Percentiles rank a stretch among this genome's conserved stretches.
Conservation (phyloP, 1,284 basidiomycete genomes). For the Coriolopsis trogii region DNA sequence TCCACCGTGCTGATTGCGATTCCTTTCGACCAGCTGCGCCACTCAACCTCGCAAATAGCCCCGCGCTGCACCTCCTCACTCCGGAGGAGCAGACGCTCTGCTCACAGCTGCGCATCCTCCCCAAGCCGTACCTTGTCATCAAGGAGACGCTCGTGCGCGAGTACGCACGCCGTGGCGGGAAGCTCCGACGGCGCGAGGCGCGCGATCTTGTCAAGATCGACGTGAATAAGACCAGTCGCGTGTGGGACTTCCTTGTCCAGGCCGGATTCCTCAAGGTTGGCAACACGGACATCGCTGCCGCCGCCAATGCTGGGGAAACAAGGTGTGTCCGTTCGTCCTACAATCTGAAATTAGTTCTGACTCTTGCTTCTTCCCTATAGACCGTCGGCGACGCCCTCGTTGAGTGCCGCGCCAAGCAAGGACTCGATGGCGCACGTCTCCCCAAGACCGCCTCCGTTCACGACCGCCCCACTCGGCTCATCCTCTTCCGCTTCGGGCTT, state of each 20-base stretch:
- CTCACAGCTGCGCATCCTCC: slow-evolving; percentile 84
- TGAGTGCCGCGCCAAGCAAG: slow-evolving; percentile 44
- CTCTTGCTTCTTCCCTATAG: background rate
- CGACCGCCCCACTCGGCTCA: slow-evolving; percentile 30
- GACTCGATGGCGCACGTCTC: slow-evolving; percentile 36
- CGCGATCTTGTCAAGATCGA: slow-evolving; percentile 90
- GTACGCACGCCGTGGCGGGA: slow-evolving; percentile 87
- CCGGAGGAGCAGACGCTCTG: slow-evolving; percentile 88
- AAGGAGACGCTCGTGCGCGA: slow-evolving; percentile 92
- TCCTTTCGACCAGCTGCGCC: slow-evolving; percentile 56
- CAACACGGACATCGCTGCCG: slow-evolving; percentile 21
- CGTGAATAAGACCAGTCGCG: slow-evolving; percentile 87
- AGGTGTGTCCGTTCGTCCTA: no score
- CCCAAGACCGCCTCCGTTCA: slow-evolving; percentile 34
- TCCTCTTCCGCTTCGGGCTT: slow-evolving; percentile 11
- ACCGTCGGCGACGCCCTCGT: slow-evolving; percentile 34
- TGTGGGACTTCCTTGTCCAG: slow-evolving; percentile 89
- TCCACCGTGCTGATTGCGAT: slow-evolving; percentile 2
- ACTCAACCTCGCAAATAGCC: slow-evolving; percentile 85
- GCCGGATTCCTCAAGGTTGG: slow-evolving; percentile 62
- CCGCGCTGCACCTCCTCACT: slow-evolving; percentile 85
- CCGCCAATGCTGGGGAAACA: slow-evolving; percentile 22
- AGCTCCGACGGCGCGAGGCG: slow-evolving; percentile 83
- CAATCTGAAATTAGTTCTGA: no score
- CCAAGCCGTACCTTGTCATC: slow-evolving; percentile 90